Conservation (phyloP, 768 basidiomycete genomes). For the Mycena capillaripes region DNA sequence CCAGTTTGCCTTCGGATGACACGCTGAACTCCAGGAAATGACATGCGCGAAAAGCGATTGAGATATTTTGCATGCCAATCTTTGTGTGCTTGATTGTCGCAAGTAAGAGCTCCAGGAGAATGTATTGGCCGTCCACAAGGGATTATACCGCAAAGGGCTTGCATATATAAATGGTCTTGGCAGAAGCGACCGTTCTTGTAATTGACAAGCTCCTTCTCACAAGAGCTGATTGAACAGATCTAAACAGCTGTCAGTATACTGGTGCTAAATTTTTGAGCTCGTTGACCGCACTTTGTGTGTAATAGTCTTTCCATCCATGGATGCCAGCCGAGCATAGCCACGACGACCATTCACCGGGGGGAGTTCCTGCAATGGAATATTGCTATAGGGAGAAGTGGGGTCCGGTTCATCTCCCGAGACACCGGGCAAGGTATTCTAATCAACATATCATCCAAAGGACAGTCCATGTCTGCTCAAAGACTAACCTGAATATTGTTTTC, state of each 20-base stretch:
- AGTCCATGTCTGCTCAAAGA: no score
- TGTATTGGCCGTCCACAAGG: constrained; percentile 2
- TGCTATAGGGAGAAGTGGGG: no score
- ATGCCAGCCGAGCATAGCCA: neutral
- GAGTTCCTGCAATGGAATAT: no score
- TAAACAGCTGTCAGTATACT: neutral
- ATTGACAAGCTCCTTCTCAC: neutral
- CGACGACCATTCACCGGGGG: neutral
- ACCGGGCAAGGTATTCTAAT: no score
- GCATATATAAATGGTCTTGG: neutral
- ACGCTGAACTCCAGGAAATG: constrained; percentile 9
- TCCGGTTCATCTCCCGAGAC: no score
- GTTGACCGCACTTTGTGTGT: neutral
- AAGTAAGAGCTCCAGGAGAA: neutral
- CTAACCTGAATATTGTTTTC: no score
- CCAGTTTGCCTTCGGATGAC: neutral
- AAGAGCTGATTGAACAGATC: constrained; percentile 1
- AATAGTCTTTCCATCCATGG: constrained; percentile 3
- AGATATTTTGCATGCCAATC: constrained; percentile 7
- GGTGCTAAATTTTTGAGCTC: neutral
- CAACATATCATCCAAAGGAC: no score
- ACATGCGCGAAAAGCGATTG: neutral
- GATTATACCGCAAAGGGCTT: neutral
- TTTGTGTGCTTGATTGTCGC: neutral
- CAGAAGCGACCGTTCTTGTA: constrained; percentile 13